Evolutionary conservation across 2,329 filamentous ascomycete genomes (phyloP).

Genomic region (Colletotrichum cordylinicola): DNA sequence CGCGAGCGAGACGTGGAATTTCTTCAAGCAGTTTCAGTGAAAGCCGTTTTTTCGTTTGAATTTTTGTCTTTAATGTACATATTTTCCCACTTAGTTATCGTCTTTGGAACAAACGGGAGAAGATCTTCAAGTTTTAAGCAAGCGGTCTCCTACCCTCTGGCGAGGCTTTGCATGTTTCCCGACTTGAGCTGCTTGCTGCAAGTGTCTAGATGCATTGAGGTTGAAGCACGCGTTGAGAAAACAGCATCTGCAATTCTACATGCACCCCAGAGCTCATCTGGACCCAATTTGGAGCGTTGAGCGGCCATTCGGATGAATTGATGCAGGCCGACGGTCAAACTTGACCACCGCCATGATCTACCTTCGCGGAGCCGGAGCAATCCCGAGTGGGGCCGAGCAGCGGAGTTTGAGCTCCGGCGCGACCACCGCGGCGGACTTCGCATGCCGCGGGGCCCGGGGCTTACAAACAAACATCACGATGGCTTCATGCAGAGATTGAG

Average conservation of each 20-base stretch:
- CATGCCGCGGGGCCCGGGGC: not conserved
- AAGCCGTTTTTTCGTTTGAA: not conserved
- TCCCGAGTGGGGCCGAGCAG: not conserved
- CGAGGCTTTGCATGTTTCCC: too few relatives aligned
- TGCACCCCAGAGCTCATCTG: not conserved
- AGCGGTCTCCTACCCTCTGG: too few relatives aligned
- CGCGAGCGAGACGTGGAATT: not conserved
- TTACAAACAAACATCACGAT: not conserved
- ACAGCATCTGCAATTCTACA: not conserved
- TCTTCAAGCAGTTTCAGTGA: not conserved
- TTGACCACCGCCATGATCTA: not conserved
- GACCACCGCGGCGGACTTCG: not conserved
- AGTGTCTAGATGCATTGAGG: not conserved
- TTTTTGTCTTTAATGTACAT: too few relatives aligned
- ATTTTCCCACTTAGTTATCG: fast-evolving
- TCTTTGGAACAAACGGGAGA: too few relatives aligned
- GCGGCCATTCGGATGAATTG: not conserved
- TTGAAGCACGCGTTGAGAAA: fast-evolving
- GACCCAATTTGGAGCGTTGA: not conserved
- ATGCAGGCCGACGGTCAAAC: not conserved
- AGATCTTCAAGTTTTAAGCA: too few relatives aligned
- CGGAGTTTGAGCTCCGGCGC: not conserved
- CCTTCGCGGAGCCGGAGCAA: not conserved
- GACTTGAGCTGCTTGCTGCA: not conserved
- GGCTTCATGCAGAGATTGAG: not conserved